Evolutionary conservation across 345 rosid genomes (phyloP), one percentile per base, ranked within the genome.

Genomic region (Sonneratia alba): DNA sequence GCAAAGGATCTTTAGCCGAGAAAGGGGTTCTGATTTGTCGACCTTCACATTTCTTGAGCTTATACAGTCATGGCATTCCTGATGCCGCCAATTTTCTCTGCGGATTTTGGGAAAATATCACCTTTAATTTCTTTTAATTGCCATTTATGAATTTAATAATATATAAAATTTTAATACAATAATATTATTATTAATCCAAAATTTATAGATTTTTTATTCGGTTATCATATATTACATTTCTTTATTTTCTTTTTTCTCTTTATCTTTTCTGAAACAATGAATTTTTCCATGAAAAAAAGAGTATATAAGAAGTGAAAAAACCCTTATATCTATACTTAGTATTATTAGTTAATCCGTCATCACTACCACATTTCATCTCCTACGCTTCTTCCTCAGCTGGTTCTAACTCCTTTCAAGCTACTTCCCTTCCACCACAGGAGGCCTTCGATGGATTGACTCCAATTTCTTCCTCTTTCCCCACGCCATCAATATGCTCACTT

Each of bases 41-140:
- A 12, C 6, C 24, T 8, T 75, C 73, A 69, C 77, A 69, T 69
- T 69, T 69, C 69, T 63, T 62, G 68, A 64, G 38, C 72, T 51
- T 40, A 34, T 9, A 0, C 3, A 37, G 34, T 42, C 55, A 42
- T 68, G 32, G n/a, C 1, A 51, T 68, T 68, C 34, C 49, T 70
- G 7, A 67, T 57, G 19, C 16, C 24, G 6, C 47, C 71, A 32
- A 18, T 68, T 43, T 68, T 53, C 72, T 59, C 71, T 45, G 22
- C 71, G 37, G 40, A 68, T 34, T 51, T 11, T 53, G 27, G 7
- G 18, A 22, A 22, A 7, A 7, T 22, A 6, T 57, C 21, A 12
- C 9, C 9, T 55, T 4, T 18, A 21, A 10, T 11, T 47, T 47
- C 49, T 51, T 51, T 51, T 51, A 7, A 51, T 51, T 51, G 15